phyloP scores from a whole-genome alignment of 371 early-diverging fungal species.

The Lichtheimia hyalospora region DNA sequence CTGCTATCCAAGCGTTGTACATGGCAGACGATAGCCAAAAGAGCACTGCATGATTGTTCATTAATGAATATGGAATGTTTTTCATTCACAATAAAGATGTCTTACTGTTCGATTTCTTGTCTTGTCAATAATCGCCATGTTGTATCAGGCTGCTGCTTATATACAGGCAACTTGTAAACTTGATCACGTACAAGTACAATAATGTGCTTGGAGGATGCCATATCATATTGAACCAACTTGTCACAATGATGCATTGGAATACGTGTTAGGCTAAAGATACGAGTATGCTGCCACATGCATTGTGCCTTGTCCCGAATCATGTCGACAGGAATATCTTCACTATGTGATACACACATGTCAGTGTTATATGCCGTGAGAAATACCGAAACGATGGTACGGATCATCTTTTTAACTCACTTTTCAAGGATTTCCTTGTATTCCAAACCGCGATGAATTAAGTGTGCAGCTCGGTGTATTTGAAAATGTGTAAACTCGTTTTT shows the following conservation, averaged over 20 bases:
- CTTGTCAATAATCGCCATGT: constrained; percentile 51
- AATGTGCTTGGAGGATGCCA: constrained; percentile 63
- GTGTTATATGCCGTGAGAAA: no score
- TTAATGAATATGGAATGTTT: no score
- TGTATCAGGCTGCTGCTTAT: constrained; percentile 39
- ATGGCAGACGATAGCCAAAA: constrained; percentile 42
- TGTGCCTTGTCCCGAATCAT: constrained; percentile 34
- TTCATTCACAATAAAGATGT: no score
- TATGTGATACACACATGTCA: constrained; percentile 7
- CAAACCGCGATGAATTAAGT: constrained; percentile 67
- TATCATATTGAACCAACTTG: constrained; percentile 48
- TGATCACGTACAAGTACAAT: constrained; percentile 77
- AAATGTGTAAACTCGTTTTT: constrained; percentile 66
- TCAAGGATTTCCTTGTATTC: constrained; percentile 75
- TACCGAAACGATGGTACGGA: no score
- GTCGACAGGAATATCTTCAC: constrained; percentile 56
- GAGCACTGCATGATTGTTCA: constrained; percentile 2
- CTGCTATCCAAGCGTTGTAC: constrained; percentile 30
- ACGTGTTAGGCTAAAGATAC: constrained; percentile 77
- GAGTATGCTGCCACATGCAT: constrained; percentile 68
- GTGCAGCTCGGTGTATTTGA: constrained; percentile 87
- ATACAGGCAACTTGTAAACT: constrained; percentile 71
- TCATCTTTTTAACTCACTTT: constrained; percentile 30
- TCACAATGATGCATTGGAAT: constrained; percentile 77
- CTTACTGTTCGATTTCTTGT: constrained; percentile 75